These are phyloP conservation scores for Passalora sequoiae DNA, from an alignment of 2,329 filamentous ascomycete species.

Conservation along the genomic window DNA sequence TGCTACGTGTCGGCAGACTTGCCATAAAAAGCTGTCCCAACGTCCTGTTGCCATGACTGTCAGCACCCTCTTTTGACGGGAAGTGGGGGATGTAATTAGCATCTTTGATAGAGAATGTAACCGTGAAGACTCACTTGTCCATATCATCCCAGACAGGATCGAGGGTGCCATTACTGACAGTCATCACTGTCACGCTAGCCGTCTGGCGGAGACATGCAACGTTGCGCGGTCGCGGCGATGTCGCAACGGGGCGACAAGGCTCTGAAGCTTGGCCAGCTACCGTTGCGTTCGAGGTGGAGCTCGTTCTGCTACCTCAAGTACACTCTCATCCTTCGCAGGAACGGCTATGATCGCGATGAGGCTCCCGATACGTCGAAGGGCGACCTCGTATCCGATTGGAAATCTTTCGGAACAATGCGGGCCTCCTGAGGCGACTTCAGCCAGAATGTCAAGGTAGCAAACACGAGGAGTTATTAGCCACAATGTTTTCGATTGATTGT, in stretches of 20 bases:
- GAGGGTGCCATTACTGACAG: conserved; percentile 39
- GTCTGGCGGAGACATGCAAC: not conserved
- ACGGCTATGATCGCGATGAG: no score
- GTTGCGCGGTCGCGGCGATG: no score
- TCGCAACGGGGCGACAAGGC: conserved; percentile 1
- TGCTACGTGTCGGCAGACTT: conserved; percentile 15
- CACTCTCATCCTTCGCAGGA: conserved; percentile 8
- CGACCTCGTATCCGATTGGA: no score
- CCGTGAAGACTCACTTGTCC: conserved; percentile 57
- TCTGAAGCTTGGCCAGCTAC: conserved; percentile 2
- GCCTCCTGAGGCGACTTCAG: no score
- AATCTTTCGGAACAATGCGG: no score
- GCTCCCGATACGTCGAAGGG: no score
- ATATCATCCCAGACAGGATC: conserved; percentile 64
- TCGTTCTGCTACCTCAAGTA: conserved; percentile 8
- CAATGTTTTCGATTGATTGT: no score
- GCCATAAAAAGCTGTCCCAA: conserved; percentile 40
- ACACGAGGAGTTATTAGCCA: no score
- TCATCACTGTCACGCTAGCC: conserved; percentile 34
- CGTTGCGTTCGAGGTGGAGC: conserved; percentile 14
- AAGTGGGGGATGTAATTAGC: no score
- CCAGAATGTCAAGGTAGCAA: no score
- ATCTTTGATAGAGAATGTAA: conserved; percentile 8
- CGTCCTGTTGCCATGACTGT: conserved; percentile 37
- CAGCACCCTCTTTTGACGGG: no score